Evolutionary conservation across 768 basidiomycete species (phyloP).

Genomic region (Tricholoma bakamatsutake): DNA sequence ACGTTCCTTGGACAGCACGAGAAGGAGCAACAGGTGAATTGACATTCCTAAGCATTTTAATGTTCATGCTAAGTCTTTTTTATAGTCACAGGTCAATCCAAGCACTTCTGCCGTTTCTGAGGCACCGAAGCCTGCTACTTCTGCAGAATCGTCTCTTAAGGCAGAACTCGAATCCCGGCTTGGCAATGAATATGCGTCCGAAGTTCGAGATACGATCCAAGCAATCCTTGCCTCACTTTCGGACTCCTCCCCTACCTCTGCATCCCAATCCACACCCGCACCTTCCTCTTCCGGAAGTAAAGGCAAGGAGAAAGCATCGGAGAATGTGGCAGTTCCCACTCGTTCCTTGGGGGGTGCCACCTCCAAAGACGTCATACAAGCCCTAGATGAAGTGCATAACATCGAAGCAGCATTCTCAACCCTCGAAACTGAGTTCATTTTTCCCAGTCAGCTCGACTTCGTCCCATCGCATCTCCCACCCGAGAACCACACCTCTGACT

Average conservation of each 20-base stretch:
- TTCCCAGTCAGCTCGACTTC: constrained; percentile 38
- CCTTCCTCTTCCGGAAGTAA: constrained; percentile 18
- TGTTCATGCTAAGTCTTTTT: neutral
- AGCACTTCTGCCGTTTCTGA: constrained; percentile 1
- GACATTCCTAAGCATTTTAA: neutral
- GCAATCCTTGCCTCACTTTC: constrained; percentile 32
- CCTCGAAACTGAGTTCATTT: constrained; percentile 32
- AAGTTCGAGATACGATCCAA: constrained; percentile 35
- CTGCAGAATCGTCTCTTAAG: constrained; percentile 15
- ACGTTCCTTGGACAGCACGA: neutral
- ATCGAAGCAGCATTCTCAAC: constrained; percentile 37
- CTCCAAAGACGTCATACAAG: constrained; percentile 24
- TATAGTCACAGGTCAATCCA: neutral
- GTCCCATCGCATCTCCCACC: constrained; percentile 27
- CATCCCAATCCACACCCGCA: neutral
- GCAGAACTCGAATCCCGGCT: constrained; percentile 27
- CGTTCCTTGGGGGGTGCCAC: constrained; percentile 12
- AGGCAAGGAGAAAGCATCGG: constrained; percentile 31
- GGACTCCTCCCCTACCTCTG: constrained; percentile 9
- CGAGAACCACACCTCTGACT: constrained; percentile 14
- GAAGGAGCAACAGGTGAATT: neutral
- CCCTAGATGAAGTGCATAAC: constrained; percentile 33
- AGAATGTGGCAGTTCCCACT: constrained; percentile 7
- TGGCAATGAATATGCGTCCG: constrained; percentile 22
- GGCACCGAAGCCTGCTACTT: neutral